Evolutionary conservation across 2,329 filamentous ascomycete species (phyloP).

Genomic region (Alternaria infectoria): DNA sequence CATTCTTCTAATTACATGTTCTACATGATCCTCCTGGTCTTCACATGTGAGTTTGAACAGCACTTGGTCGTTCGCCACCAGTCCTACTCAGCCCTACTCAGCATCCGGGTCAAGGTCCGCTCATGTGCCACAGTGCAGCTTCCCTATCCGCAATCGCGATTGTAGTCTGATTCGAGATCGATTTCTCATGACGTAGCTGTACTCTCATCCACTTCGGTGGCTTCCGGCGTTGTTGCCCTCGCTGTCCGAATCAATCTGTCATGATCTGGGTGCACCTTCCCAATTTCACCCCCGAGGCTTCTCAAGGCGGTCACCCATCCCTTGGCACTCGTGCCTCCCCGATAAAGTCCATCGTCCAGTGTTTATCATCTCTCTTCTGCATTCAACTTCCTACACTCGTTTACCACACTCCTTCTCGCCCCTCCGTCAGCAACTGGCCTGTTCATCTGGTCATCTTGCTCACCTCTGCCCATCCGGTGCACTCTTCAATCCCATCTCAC

Average conservation of each 20-base stretch:
- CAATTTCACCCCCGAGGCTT: not conserved
- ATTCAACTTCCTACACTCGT: constrained; percentile 34
- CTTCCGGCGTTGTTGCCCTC: not conserved
- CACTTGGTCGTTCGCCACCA: not conserved
- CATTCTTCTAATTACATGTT: not conserved
- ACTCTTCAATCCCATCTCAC: constrained; percentile 22
- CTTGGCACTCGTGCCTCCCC: constrained; percentile 26
- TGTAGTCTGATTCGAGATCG: not conserved
- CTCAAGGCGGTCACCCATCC: constrained; percentile 10
- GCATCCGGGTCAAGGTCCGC: constrained; percentile 15
- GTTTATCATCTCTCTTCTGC: constrained; percentile 13
- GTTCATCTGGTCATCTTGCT: constrained; percentile 21
- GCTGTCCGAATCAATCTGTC: constrained; percentile 6
- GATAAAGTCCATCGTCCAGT: constrained; percentile 11
- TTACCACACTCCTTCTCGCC: constrained; percentile 22
- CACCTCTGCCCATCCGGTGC: constrained; percentile 19
- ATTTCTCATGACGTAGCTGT: constrained; percentile 6
- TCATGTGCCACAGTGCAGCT: constrained; percentile 16
- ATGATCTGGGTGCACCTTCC: constrained; percentile 20
- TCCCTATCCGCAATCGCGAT: not conserved
- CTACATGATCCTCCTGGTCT: not conserved
- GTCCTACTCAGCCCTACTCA: not conserved
- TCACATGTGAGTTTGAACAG: not conserved
- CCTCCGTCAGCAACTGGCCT: constrained; percentile 4
- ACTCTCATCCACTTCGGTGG: not conserved